phyloP scores from a whole-genome alignment of 1,139 yeast genomes.

The Yamadazyma oceani region DNA sequence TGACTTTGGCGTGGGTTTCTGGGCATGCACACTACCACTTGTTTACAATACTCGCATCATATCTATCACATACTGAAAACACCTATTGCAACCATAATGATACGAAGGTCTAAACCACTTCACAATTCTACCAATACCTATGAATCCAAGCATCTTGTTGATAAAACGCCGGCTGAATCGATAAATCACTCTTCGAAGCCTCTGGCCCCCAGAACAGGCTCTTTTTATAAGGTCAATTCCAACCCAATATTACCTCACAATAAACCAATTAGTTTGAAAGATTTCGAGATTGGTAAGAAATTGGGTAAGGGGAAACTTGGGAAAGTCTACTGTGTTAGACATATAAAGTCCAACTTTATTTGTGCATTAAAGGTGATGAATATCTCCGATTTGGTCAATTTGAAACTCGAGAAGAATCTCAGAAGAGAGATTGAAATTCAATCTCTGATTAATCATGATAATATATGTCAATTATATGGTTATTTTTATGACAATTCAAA shows the following conservation, averaged over 20 bases:
- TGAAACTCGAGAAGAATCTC: constrained; percentile 83
- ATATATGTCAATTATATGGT: constrained; percentile 78
- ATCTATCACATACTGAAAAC: too few species aligned
- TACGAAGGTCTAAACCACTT: constrained; percentile 9
- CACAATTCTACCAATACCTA: constrained; percentile 10
- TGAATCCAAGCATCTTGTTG: neutral
- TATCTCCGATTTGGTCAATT: constrained; percentile 70
- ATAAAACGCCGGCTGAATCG: neutral
- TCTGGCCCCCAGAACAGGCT: neutral
- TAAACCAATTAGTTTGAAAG: constrained; percentile 36
- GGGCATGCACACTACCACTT: too few species aligned
- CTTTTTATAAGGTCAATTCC: constrained; percentile 1
- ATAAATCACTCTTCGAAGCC: constrained; percentile 2
- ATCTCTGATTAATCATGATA: constrained; percentile 70
- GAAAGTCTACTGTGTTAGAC: constrained; percentile 84
- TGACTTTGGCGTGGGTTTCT: too few species aligned
- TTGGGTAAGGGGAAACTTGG: constrained; percentile 95
- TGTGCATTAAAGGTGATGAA: constrained; percentile 93
- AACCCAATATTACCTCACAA: neutral
- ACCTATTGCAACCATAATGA: too few species aligned
- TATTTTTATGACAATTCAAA: constrained; percentile 79
- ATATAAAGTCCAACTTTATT: constrained; percentile 69
- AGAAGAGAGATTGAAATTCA: constrained; percentile 92
- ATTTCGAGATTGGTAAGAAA: constrained; percentile 85
- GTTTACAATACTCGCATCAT: too few species aligned